Percentiles rank a stretch among this genome's conserved stretches.
phyloP scores from a whole-genome alignment of 2,329 filamentous ascomycete species.

The Sclerotinia trifoliorum region DNA sequence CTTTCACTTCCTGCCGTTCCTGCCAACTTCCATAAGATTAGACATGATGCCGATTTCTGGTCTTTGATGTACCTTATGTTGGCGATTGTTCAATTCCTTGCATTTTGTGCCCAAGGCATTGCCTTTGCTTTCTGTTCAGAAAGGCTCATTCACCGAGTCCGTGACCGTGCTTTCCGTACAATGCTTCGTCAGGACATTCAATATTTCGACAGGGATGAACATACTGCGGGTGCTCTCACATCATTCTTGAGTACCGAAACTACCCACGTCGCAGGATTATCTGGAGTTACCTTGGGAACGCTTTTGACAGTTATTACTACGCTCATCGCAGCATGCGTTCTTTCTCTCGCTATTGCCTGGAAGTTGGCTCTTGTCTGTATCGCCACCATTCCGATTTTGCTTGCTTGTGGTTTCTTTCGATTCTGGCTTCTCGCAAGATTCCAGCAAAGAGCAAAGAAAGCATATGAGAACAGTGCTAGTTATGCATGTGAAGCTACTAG shows the following conservation, averaged over 20 bases:
- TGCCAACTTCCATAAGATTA: slow-evolving; percentile 48
- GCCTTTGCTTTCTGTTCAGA: slow-evolving; percentile 86
- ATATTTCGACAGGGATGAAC: slow-evolving; percentile 88
- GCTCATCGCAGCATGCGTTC: slow-evolving; percentile 67
- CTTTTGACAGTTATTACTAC: slow-evolving; percentile 79
- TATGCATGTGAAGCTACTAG: slow-evolving; percentile 93
- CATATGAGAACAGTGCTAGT: slow-evolving; percentile 77
- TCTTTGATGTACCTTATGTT: slow-evolving; percentile 85
- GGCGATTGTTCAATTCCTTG: slow-evolving; percentile 68
- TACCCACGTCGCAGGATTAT: slow-evolving; percentile 83
- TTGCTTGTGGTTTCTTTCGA: slow-evolving; percentile 81
- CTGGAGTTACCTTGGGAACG: slow-evolving; percentile 83
- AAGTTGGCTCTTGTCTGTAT: slow-evolving; percentile 83
- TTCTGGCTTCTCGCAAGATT: slow-evolving; percentile 83
- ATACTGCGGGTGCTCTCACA: slow-evolving; percentile 83
- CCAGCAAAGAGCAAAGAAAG: slow-evolving; percentile 73
- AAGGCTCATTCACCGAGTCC: slow-evolving; percentile 76
- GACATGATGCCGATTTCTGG: slow-evolving; percentile 79
- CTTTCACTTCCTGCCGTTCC: slow-evolving; percentile 47
- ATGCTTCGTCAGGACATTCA: slow-evolving; percentile 91
- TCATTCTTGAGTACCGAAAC: slow-evolving; percentile 88
- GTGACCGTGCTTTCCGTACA: slow-evolving; percentile 77
- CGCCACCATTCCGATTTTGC: slow-evolving; percentile 71
- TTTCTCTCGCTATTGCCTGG: slow-evolving; percentile 79
- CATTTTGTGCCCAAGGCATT: slow-evolving; percentile 66